Evolutionary conservation across 2,329 filamentous ascomycete species (phyloP), one percentile per base, ranked within the genome.

Genomic region (Fusarium sp.): DNA sequence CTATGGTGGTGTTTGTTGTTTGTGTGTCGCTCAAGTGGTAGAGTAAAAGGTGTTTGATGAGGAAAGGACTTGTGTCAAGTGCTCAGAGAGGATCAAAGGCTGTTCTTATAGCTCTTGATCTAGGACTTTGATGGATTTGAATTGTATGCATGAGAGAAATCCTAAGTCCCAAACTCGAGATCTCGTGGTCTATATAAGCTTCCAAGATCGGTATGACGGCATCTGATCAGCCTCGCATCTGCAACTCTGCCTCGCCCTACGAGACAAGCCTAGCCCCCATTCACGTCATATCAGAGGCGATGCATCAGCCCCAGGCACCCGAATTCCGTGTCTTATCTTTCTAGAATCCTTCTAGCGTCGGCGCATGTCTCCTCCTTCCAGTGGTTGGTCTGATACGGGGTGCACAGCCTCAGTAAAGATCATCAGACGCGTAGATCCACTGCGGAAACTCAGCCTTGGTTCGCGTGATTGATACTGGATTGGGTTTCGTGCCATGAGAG

Each of bases 291-390:
- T 9, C 1, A n/a, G 33, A 25, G 25, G 17, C 64, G 57, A 59
- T 66, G 67, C 67, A 30, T 59, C 27, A 69, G 58, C 58, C 37
- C 14, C 30, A 59, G 67, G 67, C 65, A 69, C 30, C 64, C 25
- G 4, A 63, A 57, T 37, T 37, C 5, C 33, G 27, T 3, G 15
- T 32, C 60, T n/a, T 15, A 17, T 14, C 10, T 14, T 64, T 64
- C 38, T 52, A 63, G 50, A 52, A 58, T 35, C 11, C 22, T 37
- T 64, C 52, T 37, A 59, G 65, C 61, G 40, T 20, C 20, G 37
- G 27, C 27, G 38, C 37, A 61, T 27, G 20, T 47, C 17, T 32
- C n/a, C 12, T 30, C 22, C 43, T 47, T 47, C 8, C 14, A 59
- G 25, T 43, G 22, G 37, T 20, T 61, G 58, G 20, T 25, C 14